Evolutionary conservation across 179 eudicot genomes (phyloP), one percentile per base, ranked within the genome.

Genomic region (Gypsophila paniculata): DNA sequence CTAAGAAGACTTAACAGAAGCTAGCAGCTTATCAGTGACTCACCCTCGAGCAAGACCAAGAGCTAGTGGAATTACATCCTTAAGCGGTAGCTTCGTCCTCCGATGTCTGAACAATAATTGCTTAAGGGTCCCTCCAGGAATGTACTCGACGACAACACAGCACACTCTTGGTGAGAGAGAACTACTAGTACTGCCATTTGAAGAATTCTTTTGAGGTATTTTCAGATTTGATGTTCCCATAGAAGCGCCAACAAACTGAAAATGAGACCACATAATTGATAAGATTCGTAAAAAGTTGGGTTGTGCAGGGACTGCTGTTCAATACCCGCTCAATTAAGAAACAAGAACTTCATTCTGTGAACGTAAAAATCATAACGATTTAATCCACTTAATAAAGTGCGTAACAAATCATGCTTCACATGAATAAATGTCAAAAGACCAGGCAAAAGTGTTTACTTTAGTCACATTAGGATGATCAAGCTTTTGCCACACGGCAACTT

Each of bases 171-270:
- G 68, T n/a, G 86, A 71, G 64, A 75, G 72, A 57, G 67, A 18
- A 19, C 39, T 71, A 19, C 39, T 71, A 52, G 29, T 52, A 39
- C 11, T 53, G 54, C 60, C 72, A 60, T 69, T 68, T 46, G 79
- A 72, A 18, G 77, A 18, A 61, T 61, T 74, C 48, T 74, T 72
- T 51, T 51, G 15, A 69, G 86, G 86, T 25, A 83, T 55, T 73
- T 72, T 83, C 21, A 83, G 86, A 70, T 80, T 80, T 38, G 84
- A 75, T 14, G 84, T 78, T 39, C 83, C 84, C 83, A 83, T 83
- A 55, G 86, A 83, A 66, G 86, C 86, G 53, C 86, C 86, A 55
- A 83, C 77, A 75, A 83, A 80, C 86, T 83, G 73, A 75, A 76
- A 66, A 62, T 10, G 5, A 44, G 18, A 64, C 44, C 34, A 67